phyloP scores from a whole-genome alignment of 108 stramenopile species.

The Epithemia pelagica region DNA sequence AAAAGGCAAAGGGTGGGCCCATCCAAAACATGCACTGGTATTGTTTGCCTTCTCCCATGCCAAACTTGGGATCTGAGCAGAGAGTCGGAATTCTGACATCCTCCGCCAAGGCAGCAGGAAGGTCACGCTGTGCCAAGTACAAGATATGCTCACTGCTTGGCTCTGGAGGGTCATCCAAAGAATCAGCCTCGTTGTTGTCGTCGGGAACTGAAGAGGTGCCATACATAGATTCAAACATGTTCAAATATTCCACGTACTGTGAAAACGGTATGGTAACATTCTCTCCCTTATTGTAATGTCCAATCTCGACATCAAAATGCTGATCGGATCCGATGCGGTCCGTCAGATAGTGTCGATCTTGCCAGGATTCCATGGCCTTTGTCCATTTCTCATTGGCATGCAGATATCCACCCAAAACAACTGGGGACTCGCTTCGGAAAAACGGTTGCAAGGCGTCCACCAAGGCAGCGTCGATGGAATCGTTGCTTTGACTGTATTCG shows the following conservation, averaged over 20 bases:
- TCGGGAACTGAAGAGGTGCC: neutral
- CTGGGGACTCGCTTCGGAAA: neutral
- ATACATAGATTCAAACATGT: conserved; percentile 38
- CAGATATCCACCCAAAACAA: neutral
- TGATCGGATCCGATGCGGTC: neutral
- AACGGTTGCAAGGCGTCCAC: neutral
- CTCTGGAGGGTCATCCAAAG: neutral
- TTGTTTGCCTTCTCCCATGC: conserved; percentile 51
- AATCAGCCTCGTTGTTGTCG: conserved; percentile 1
- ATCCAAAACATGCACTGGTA: conserved; percentile 74
- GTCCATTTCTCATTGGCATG: neutral
- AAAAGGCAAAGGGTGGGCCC: conserved; percentile 56
- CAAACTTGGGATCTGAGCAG: conserved; percentile 25
- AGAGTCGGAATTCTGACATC: conserved; percentile 54
- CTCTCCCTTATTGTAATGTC: conserved; percentile 42
- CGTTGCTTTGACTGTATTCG: too few relatives aligned
- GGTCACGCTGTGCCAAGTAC: conserved; percentile 79
- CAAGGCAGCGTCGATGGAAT: too few relatives aligned
- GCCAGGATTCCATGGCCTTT: neutral
- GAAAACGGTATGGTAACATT: conserved; percentile 37
- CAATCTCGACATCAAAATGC: conserved; percentile 48
- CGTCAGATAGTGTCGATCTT: conserved; percentile 2
- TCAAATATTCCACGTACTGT: conserved; percentile 61
- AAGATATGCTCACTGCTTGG: conserved; percentile 27
- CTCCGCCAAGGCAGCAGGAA: conserved; percentile 29